Base-by-base conservation (phyloP, 2,329 filamentous ascomycete species). In the Aphanocladium album region DNA sequence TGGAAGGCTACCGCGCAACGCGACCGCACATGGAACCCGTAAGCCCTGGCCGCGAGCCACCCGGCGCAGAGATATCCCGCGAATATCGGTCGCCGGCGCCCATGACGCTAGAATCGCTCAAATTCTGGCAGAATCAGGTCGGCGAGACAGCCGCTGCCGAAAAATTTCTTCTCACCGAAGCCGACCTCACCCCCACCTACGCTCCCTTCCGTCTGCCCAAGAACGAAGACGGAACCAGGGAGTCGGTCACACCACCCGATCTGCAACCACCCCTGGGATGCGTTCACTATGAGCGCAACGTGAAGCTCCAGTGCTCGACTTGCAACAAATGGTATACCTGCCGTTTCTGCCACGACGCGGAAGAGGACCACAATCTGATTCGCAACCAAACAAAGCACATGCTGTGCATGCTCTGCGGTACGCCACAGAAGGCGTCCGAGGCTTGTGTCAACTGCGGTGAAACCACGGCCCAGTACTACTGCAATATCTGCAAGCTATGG, bases 251-350 rank as follows among this genome's bases (percentile, higher is more conserved):
- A 35, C 33, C 47, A 16, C 51, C 64, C n/a, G 72, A 74, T 35
- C 58, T 62, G 19, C 75, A 78, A 23, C 78, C 75, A 3, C 77
- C 80, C 33, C 76, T 97, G 5, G 95, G 95, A 0, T 99, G 95
- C 72, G 81, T 88, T 68, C 95, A 99, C 75, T 99, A 99, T 73
- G 91, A 90, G 70, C 87, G 95, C 64, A 98, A 98, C 68, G 91
- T 99, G 67, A 98, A 98, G 74, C 79, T 98, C 37, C 93, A 99
- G 76, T 99, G 95, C 73, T 91, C 85, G 65, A 88, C 89, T 27
- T 99, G 95, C 76, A 85, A 88, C 67, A 88, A 84, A 68, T 99
- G 95, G 95, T 96, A 97, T 70, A 90, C 93, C 0, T 99, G 95
- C 72, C 88, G 95, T 19, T 89, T 98, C 70, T 99, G 95, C 70